Percentiles rank a stretch among this genome's conserved stretches.
These are phyloP conservation scores for Yamadazyma buinensis DNA, from an alignment of 1,139 yeast genomes.

Conservation along the genomic window DNA sequence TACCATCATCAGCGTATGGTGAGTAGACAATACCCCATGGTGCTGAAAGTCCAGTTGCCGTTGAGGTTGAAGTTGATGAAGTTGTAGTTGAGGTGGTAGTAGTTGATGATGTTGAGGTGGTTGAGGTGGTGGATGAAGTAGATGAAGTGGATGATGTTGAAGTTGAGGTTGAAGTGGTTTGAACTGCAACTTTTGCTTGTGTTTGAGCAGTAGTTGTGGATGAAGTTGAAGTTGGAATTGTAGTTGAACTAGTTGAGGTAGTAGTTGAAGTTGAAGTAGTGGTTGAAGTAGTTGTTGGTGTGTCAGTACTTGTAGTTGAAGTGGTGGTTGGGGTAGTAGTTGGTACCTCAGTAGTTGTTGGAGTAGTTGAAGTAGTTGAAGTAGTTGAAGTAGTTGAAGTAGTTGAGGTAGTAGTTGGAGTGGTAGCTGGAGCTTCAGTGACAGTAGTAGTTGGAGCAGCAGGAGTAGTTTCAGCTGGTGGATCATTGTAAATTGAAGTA, in stretches of 20 bases:
- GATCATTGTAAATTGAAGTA: conserved; percentile 22
- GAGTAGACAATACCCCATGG: conserved; percentile 72
- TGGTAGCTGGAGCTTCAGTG: conserved; percentile 10
- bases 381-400: conserved; percentile 7
- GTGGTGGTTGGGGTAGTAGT: conserved; percentile 10
- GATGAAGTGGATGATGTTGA: conserved; percentile 3
- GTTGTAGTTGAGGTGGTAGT: conserved; percentile 14
- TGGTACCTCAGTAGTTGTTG: conserved; percentile 4
- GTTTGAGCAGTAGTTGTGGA: conserved; percentile 1
- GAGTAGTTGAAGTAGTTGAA: conserved; percentile 4
- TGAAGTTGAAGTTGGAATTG: conserved; percentile 8
- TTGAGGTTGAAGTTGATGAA: conserved; percentile 9
- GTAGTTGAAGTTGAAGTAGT: conserved; percentile 14
- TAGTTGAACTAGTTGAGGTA: conserved; percentile 13
- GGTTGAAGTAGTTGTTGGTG: conserved; percentile 4
- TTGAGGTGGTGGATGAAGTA: conserved; percentile 8
- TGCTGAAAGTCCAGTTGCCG: conserved; percentile 14
- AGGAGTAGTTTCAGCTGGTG: conserved; percentile 7
- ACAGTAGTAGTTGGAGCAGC: conserved; percentile 5
- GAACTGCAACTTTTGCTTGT: not conserved
- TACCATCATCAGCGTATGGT: conserved; percentile 66
- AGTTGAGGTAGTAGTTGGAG: conserved; percentile 14
- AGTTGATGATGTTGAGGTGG: conserved; percentile 12
- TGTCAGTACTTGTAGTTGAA: conserved; percentile 11
- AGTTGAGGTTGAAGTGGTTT: conserved; percentile 5